Base-by-base conservation (phyloP, 176 grass and related monocot species). In the Dendrocalamus sinicus region DNA sequence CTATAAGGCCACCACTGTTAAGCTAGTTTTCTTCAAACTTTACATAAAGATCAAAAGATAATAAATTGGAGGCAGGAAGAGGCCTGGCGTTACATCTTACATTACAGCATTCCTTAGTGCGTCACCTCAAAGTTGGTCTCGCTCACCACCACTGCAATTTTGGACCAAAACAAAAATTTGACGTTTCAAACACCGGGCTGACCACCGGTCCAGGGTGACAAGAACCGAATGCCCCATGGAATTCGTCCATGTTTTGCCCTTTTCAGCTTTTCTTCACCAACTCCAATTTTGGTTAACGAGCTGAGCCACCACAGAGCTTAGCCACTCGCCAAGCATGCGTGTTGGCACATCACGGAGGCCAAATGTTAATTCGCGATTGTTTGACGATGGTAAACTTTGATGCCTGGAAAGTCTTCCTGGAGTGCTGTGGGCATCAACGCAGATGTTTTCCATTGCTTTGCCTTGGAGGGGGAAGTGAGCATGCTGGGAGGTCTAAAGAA, bases 161-260 rank as follows among this genome's bases (percentile, higher is more conserved):
- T 47, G 67, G 52, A 30, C 37, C 37, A 26, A 26, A 26, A 26
- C 1, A 12, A 75, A 75, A 55, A 15, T 39, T 47, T 46, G 48
- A 86, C 74, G 11, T 46, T 73, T 78, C 80, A 83, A 78, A 73
- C 46, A 72, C 17, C 4, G 58, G 37, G 61, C 44, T 76, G 57
- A 78, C 47, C 73, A 67, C 50, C 17, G 14, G 17, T 45, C 17
- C 41, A 10, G 24, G 26, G 72, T 37, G 89, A 82, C 73, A 90
- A 35, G 73, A 61, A 83, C 89, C 89, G 26, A 90, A 83, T 35
- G 77, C 39, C 51, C 22, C 46, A 58, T 66, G 55, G 65, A 86
- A 73, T 66, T 66, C 51, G 1, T 39, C 9, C 46, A 28, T 7
- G 8, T 22, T 12, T 10, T 12, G 16, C 9, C 17, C 7, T 71